Evolutionary conservation across 2,329 filamentous ascomycete genomes (phyloP), one percentile per base, ranked within the genome.

Genomic region (Talaromyces sp.): DNA sequence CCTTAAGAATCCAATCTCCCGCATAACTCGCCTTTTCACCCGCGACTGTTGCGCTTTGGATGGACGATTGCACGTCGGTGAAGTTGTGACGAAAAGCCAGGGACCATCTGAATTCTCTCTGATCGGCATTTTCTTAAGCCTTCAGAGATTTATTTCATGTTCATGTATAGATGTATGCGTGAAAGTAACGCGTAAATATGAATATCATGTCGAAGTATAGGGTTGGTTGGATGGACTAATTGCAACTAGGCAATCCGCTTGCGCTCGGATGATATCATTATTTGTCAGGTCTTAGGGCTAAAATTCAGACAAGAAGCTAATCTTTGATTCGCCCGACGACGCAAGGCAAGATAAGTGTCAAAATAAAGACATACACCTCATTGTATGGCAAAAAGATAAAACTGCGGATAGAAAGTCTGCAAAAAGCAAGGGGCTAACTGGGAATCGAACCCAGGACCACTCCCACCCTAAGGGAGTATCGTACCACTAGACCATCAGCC

Each of bases 401-500:
- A 7, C 7, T 1, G 27, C 27, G 27, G 27, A 6, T 6, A 31
- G 27, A 6, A 9, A 33, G 2, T 2, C 1, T n/a, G 25, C 22
- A n/a, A 59, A 59, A 59, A 59, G 1, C 1, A n/a, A 27, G 56
- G 56, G 56, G 56, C 56, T 59, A 59, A 59, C 56, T 59, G 56
- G 56, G 56, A 59, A 59, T 59, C 56, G 56, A 59, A 59, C 56
- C 56, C 56, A 59, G 56, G 56, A 59, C 56, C 56, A 59, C 56
- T 59, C 56, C 56, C 56, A 59, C 56, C 56, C 56, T 59, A 59
- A 59, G 56, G 56, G 56, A 59, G 56, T 59, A 59, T 59, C 56
- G 56, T 59, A 59, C 56, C 56, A 59, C 56, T 59, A 59, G 56
- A 59, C 56, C 56, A 59, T 59, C 56, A 59, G 56, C 56, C 56